Evolutionary conservation across 495 filamentous ascomycete species (phyloP), one percentile per base, ranked within the genome.

Genomic region (Tetracladium setigerum): DNA sequence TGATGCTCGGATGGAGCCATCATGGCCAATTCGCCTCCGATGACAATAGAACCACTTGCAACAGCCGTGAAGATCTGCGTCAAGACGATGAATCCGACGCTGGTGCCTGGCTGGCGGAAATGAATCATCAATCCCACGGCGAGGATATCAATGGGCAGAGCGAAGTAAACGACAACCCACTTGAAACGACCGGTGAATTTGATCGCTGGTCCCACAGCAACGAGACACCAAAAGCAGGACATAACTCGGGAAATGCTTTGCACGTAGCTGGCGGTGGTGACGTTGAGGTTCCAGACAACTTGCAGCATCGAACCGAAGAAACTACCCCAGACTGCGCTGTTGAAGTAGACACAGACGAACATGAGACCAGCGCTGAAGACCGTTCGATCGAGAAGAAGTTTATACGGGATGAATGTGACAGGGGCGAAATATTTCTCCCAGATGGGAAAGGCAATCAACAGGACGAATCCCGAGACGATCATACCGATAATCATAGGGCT

Each of bases 61-160:
- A 90, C 77, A 19, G 84, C 80, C 53, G 88, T 86, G 65, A 88
- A 82, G 61, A 89, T 85, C 62, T 89, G 83, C 54, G 76, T 82
- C 79, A 87, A 84, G 63, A 87, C 67, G 15, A 89, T 64, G 60
- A 81, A 86, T 18, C 81, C 83, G 38, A 87, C 68, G 39, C 70
- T 56, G 14, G 64, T 62, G 31, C 72, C 65, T 2, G 70, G 64
- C 46, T 77, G 66, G 36, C 84, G 79, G 65, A 84, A 88, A 46
- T 85, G 67, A 51, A 89, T 85, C 75, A 89, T 79, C n/a, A 89
- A 69, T 2, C 80, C 83, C 7, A 81, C 71, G 16, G 80, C 84
- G 1, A 87, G 71, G 30, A 83, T 68, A 52, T 74, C 69, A n/a
- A 87, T 59, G 0, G 82, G 81, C 0, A 84, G 58, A 6, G 64